These are phyloP conservation scores for Fusarium dimerum DNA, from an alignment of 2,329 filamentous ascomycete genomes.

Conservation along the genomic window DNA sequence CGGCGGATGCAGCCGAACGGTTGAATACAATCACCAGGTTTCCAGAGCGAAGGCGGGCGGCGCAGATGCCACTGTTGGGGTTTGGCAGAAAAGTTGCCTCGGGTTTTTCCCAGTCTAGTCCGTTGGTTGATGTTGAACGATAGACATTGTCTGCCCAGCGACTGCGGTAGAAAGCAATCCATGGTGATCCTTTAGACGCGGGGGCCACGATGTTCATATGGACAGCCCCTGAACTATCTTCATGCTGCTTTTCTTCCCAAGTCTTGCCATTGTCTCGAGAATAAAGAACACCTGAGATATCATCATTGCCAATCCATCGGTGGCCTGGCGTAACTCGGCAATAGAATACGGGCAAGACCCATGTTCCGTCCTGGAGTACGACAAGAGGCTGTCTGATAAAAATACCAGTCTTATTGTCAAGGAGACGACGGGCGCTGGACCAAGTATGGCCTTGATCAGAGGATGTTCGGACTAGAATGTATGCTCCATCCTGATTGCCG, in stretches of 20 bases:
- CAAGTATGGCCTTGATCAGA: conserved; percentile 39
- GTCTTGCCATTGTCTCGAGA: conserved; percentile 39
- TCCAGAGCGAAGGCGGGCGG: conserved; percentile 38
- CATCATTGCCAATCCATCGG: conserved; percentile 46
- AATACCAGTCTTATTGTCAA: conserved; percentile 36
- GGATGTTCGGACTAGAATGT: conserved; percentile 39
- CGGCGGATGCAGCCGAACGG: conserved; percentile 35
- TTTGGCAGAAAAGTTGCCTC: conserved; percentile 40
- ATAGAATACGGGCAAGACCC: conserved; percentile 45
- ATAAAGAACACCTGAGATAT: conserved; percentile 41
- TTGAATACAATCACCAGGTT: conserved; percentile 42
- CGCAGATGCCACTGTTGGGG: conserved; percentile 44
- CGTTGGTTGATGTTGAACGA: conserved; percentile 40
- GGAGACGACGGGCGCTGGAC: conserved; percentile 34
- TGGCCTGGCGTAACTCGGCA: conserved; percentile 42
- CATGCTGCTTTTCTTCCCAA: conserved; percentile 41
- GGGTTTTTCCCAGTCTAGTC: conserved; percentile 40
- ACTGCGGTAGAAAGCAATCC: conserved; percentile 43
- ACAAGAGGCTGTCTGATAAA: conserved; percentile 45
- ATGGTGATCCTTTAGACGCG: conserved; percentile 24
- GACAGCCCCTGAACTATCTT: conserved; percentile 40
- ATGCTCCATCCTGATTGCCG: conserved; percentile 44
- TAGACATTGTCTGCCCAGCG: conserved; percentile 48
- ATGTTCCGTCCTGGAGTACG: conserved; percentile 37
- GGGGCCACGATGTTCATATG: conserved; percentile 45